A percentile compares a stretch with the other conserved stretches of the same genome.
phyloP scores from a whole-genome alignment of 164 flowering plant genomes.

The Berberis thunbergii region DNA sequence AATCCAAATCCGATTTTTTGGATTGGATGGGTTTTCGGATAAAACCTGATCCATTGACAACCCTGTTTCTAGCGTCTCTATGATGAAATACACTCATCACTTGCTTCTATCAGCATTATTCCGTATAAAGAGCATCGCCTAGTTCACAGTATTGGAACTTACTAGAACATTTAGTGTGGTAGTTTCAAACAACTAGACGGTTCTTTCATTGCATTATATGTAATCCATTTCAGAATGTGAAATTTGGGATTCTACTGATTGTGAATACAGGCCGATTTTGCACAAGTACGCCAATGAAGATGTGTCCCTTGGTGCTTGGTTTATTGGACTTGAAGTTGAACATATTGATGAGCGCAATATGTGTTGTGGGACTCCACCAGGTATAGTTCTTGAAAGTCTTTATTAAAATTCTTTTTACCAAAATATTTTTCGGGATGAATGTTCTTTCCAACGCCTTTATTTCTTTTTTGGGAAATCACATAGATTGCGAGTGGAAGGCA shows the following conservation, averaged over 20 bases:
- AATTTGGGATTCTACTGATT: background rate
- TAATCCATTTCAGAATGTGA: background rate
- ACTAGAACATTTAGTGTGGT: background rate
- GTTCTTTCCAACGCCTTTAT: background rate
- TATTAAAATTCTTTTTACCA: background rate
- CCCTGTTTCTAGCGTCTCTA: background rate
- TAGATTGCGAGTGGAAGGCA: constrained; percentile 91
- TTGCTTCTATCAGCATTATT: background rate
- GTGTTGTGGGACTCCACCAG: constrained; percentile 95
- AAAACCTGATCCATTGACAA: too few relatives aligned
- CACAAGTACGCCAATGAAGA: constrained; percentile 93
- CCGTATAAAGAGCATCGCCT: background rate
- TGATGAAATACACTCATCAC: background rate
- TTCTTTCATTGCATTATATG: background rate
- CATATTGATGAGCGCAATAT: constrained; percentile 77
- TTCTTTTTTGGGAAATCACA: background rate
- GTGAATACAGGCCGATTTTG: constrained; percentile 53
- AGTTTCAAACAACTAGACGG: background rate
- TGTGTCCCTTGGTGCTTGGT: constrained; percentile 89
- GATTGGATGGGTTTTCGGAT: too few relatives aligned
- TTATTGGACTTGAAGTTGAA: constrained; percentile 84
- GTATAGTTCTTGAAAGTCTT: constrained; percentile 19
- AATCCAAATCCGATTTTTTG: too few relatives aligned
- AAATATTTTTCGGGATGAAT: background rate
- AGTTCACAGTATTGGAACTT: background rate